phyloP scores from a whole-genome alignment of 1,284 basidiomycete species.

The Cutaneotrichosporon mucoides region DNA sequence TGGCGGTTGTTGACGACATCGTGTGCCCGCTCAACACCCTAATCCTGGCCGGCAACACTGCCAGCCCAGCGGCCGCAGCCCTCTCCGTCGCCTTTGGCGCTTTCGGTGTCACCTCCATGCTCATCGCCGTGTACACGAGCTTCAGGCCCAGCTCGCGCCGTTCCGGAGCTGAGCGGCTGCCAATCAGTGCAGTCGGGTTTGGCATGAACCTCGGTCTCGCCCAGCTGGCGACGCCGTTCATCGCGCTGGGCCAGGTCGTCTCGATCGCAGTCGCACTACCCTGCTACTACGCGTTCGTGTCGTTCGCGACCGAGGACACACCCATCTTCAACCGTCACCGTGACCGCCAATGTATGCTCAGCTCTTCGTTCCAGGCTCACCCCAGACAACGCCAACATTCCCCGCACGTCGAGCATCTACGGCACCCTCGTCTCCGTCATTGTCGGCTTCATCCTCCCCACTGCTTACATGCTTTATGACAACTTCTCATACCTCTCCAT shows the following conservation, averaged over 20 bases:
- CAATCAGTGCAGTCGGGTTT: constrained; percentile 11
- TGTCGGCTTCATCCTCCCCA: constrained; percentile 10
- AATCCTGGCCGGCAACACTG: background rate
- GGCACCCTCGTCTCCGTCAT: constrained; percentile 11
- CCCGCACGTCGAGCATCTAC: constrained; percentile 12
- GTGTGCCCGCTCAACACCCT: constrained; percentile 15
- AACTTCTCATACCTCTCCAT: constrained; percentile 5
- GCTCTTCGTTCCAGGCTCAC: constrained; percentile 12
- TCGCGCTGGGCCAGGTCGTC: constrained; percentile 12
- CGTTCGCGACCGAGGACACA: background rate
- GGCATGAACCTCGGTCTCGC: constrained; percentile 16
- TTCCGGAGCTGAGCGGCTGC: background rate
- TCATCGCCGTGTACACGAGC: constrained; percentile 13
- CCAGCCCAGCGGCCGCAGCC: background rate
- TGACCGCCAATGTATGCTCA: no score
- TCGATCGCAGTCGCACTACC: constrained; percentile 12
- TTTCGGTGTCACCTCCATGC: constrained; percentile 4
- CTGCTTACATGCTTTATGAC: background rate
- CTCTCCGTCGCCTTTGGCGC: constrained; percentile 8
- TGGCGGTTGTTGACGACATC: constrained; percentile 1
- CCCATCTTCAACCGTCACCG: no score
- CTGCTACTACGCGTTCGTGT: constrained; percentile 11
- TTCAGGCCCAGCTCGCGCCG: constrained; percentile 16
- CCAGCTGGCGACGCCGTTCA: constrained; percentile 6
- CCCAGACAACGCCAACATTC: constrained; percentile 14